Percentiles rank a stretch among this genome's conserved stretches.
phyloP scores from a whole-genome alignment of 331 rosid genomes.

The Saraca asoca region DNA sequence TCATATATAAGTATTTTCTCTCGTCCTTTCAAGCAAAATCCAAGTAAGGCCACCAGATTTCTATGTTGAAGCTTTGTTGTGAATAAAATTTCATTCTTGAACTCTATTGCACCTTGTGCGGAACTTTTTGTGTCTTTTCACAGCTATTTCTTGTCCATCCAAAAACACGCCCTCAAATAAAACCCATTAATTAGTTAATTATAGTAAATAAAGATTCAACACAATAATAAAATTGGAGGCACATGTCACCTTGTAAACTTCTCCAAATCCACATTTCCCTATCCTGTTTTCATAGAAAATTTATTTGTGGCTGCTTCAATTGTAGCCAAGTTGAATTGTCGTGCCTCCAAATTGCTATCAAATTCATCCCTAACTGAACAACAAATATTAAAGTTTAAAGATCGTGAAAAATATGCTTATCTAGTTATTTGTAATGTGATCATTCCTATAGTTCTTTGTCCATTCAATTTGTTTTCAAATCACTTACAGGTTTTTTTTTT shows the following conservation, averaged over 20 bases:
- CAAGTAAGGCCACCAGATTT: conserved; percentile 28
- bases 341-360: conserved; percentile 27
- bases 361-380: conserved; percentile 18
- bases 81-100: conserved; percentile 31
- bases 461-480: not conserved
- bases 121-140: conserved; percentile 25
- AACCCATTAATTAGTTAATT: not conserved
- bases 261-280: conserved; percentile 40
- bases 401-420: not conserved
- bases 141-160: conserved; percentile 30
- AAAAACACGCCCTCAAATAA: conserved; percentile 20
- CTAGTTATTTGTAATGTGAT: too few relatives aligned
- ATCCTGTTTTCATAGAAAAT: conserved; percentile 26
- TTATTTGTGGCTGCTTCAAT: conserved; percentile 35
- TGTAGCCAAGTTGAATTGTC: conserved; percentile 35
- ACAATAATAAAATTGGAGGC: not conserved
- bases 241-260: conserved; percentile 32
- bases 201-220: not conserved
- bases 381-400: not conserved
- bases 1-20: conserved; percentile 36
- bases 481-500: conserved; percentile 11
- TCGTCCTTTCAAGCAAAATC: conserved; percentile 28
- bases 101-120: conserved; percentile 22
- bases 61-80: conserved; percentile 34
- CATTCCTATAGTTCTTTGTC: not conserved